Conservation (phyloP, 352 stramenopile species). For the Pythium pectinolyticum region DNA sequence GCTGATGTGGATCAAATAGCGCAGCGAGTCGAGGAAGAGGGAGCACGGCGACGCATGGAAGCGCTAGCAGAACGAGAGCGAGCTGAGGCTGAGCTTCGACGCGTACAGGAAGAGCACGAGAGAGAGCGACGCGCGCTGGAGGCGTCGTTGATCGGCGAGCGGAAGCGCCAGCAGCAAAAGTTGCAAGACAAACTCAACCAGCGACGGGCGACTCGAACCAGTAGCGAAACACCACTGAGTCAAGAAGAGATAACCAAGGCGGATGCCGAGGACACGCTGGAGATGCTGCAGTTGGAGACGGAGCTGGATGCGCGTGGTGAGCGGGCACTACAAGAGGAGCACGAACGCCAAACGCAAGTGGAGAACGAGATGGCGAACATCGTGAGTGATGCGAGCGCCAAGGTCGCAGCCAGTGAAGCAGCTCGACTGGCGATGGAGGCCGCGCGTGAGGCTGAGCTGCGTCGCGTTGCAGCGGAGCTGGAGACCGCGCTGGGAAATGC, state of each 20-base stretch:
- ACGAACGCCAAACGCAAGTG: neutral
- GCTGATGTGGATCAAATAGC: neutral
- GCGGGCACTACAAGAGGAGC: constrained; percentile 8
- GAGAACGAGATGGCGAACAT: constrained; percentile 11
- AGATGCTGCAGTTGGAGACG: constrained; percentile 24
- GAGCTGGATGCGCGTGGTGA: constrained; percentile 16
- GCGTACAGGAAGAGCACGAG: constrained; percentile 50
- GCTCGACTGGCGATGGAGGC: constrained; percentile 34
- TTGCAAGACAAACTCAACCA: constrained; percentile 52
- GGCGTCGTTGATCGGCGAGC: constrained; percentile 28
- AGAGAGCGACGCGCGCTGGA: constrained; percentile 35
- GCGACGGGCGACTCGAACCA: neutral
- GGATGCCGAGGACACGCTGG: constrained; percentile 21
- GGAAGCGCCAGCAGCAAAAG: constrained; percentile 41
- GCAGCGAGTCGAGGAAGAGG: constrained; percentile 14
- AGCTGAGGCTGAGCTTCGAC: constrained; percentile 39
- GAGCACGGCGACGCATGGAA: neutral
- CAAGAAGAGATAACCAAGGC: neutral
- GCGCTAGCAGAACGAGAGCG: neutral
- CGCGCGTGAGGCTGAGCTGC: constrained; percentile 29
- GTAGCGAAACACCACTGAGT: neutral
- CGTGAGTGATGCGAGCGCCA: constrained; percentile 23
- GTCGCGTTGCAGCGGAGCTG: constrained; percentile 36
- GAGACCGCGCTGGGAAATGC: neutral
- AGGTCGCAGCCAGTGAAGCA: constrained; percentile 29